phyloP scores from a whole-genome alignment of 805 yeast species.

The Candida methanosorbosa region DNA sequence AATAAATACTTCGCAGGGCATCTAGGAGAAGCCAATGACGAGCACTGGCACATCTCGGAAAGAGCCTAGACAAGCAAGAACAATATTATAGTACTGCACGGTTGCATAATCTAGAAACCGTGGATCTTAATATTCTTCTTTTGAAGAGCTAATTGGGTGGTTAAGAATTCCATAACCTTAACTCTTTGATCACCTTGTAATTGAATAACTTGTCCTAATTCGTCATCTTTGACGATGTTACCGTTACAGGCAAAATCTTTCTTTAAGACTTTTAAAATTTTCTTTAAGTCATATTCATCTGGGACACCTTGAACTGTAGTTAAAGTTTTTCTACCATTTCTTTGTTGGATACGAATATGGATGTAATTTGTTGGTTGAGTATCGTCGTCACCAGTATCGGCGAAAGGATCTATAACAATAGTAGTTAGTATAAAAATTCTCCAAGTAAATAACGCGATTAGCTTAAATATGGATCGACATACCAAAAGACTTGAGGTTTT shows the following conservation, averaged over 20 bases:
- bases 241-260: constrained; percentile 99
- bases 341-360: constrained; percentile 98
- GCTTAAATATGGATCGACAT: constrained; percentile 18
- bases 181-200: constrained; percentile 98
- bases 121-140: constrained; percentile 97
- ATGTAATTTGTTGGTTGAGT: constrained; percentile 92
- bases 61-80: too few species aligned
- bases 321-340: constrained; percentile 98
- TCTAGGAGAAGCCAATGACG: too few species aligned
- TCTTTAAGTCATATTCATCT: constrained; percentile 87
- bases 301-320: constrained; percentile 99
- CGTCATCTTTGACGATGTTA: constrained; percentile 92
- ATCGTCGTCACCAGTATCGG: constrained; percentile 99
- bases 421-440: neutral
- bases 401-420: constrained; percentile 71
- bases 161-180: constrained; percentile 88
- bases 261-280: constrained; percentile 86
- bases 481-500: constrained; percentile 75
- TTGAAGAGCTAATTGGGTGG: constrained; percentile 77
- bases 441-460: neutral
- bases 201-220: constrained; percentile 94
- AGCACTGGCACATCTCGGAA: too few species aligned
- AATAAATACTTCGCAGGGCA: too few species aligned
- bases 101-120: constrained; percentile 70
- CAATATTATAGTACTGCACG: neutral